Conservation (phyloP, 345 rosid genomes). For the Hirschfeldia incana region DNA sequence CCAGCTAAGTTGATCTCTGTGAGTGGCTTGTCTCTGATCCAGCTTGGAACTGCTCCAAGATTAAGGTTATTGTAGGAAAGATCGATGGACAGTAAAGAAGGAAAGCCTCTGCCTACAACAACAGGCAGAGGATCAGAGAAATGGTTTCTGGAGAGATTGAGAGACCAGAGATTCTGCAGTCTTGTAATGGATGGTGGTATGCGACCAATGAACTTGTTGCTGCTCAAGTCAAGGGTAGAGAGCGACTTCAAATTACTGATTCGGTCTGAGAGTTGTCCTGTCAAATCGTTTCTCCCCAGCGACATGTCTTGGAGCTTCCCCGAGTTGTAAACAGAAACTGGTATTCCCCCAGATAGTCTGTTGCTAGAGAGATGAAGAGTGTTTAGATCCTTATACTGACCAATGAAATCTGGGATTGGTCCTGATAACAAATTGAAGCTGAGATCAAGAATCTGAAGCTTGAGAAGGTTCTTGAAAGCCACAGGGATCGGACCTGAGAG, state of each 20-base stretch:
- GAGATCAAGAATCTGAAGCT: constrained; percentile 71
- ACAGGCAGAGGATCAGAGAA: constrained; percentile 67
- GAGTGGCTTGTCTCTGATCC: constrained; percentile 65
- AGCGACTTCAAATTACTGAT: constrained; percentile 69
- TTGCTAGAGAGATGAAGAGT: constrained; percentile 67
- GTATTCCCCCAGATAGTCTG: constrained; percentile 58
- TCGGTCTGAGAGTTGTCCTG: constrained; percentile 65
- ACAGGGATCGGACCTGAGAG: constrained; percentile 71
- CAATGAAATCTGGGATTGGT: constrained; percentile 55
- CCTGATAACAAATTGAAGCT: constrained; percentile 79
- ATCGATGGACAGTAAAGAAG: constrained; percentile 73
- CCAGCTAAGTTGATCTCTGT: constrained; percentile 78
- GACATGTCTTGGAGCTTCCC: constrained; percentile 56
- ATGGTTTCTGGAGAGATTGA: constrained; percentile 77
- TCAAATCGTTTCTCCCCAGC: constrained; percentile 62
- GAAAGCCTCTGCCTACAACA: constrained; percentile 49
- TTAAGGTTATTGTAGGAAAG: constrained; percentile 78
- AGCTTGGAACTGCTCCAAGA: constrained; percentile 66
- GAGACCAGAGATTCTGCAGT: constrained; percentile 79
- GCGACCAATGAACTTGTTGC: constrained; percentile 64
- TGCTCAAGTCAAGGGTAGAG: constrained; percentile 58
- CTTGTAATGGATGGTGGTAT: constrained; percentile 66
- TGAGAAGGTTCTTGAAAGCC: constrained; percentile 47
- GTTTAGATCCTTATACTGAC: constrained; percentile 53
- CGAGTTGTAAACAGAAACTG: constrained; percentile 60